Conservation (phyloP, 768 basidiomycete species). For the Tricholoma furcatifolium region DNA sequence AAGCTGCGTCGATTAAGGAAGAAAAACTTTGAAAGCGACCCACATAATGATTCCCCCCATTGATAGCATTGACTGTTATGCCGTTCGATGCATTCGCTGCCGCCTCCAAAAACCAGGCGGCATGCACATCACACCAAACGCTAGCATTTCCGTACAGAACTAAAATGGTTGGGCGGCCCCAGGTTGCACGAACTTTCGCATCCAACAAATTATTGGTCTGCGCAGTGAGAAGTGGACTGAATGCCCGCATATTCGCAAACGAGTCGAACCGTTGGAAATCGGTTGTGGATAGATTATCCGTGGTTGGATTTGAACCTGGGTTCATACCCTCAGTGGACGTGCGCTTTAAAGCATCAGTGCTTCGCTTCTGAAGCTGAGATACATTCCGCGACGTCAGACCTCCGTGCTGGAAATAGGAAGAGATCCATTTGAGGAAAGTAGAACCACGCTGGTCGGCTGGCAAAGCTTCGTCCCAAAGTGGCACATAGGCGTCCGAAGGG, state of each 20-base stretch:
- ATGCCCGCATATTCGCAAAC: not conserved
- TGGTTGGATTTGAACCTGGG: too few relatives aligned
- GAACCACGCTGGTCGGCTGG: not conserved
- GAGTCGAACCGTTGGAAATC: too few relatives aligned
- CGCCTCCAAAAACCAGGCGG: constrained; percentile 7
- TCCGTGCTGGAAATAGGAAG: constrained; percentile 6
- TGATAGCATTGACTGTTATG: not conserved
- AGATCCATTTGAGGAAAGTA: constrained; percentile 5
- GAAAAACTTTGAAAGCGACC: not conserved
- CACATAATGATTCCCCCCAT: constrained; percentile 11
- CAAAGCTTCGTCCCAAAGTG: constrained; percentile 4
- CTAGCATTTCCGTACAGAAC: constrained; percentile 7
- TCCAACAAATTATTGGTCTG: constrained; percentile 3
- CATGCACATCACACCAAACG: constrained; percentile 2
- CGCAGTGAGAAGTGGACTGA: not conserved
- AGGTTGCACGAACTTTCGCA: not conserved
- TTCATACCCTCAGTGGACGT: not conserved
- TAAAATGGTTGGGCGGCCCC: not conserved
- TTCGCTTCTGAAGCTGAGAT: not conserved
- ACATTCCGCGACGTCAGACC: constrained; percentile 3
- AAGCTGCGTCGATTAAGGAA: not conserved
- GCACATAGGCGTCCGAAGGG: not conserved
- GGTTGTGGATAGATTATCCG: too few relatives aligned
- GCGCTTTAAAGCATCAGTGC: not conserved
- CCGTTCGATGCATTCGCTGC: not conserved